Conservation (phyloP, 2,329 filamentous ascomycete genomes). For the Fusarium gaditjirri region DNA sequence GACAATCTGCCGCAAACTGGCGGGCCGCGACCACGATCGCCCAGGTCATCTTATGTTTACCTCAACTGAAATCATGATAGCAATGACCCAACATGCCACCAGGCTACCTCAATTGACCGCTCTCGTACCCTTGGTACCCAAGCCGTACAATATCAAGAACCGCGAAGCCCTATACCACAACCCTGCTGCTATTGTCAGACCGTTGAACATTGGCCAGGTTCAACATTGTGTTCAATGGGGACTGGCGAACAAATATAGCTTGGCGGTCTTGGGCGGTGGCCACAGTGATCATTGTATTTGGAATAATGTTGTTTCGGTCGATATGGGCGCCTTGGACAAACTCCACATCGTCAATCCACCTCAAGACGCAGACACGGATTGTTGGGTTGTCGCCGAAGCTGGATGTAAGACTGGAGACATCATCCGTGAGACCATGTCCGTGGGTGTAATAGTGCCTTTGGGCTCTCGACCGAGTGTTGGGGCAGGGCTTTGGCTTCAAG, state of each 20-base stretch:
- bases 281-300: slow-evolving; percentile 69
- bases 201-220: slow-evolving; percentile 59
- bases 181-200: slow-evolving; percentile 58
- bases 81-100: slow-evolving; percentile 60
- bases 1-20: slow-evolving; percentile 60
- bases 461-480: slow-evolving; percentile 72
- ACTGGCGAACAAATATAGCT: slow-evolving; percentile 53
- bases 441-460: slow-evolving; percentile 65
- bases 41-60: slow-evolving; percentile 58
- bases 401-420: slow-evolving; percentile 68
- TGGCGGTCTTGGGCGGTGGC: slow-evolving; percentile 67
- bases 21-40: slow-evolving; percentile 50
- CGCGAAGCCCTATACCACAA: slow-evolving; percentile 57
- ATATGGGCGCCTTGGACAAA: slow-evolving; percentile 67
- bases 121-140: slow-evolving; percentile 52
- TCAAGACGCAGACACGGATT: slow-evolving; percentile 17
- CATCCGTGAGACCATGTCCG: slow-evolving; percentile 56
- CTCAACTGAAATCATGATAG: slow-evolving; percentile 60
- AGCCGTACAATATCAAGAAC: slow-evolving; percentile 58
- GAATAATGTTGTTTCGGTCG: slow-evolving; percentile 63
- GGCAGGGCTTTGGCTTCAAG: slow-evolving; percentile 71
- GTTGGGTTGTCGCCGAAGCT: slow-evolving; percentile 61
- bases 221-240: slow-evolving; percentile 69
- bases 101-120: slow-evolving; percentile 55
- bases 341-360: slow-evolving; percentile 54